phyloP scores from a whole-genome alignment of 805 yeast genomes.

The Ogataea ramenticola region DNA sequence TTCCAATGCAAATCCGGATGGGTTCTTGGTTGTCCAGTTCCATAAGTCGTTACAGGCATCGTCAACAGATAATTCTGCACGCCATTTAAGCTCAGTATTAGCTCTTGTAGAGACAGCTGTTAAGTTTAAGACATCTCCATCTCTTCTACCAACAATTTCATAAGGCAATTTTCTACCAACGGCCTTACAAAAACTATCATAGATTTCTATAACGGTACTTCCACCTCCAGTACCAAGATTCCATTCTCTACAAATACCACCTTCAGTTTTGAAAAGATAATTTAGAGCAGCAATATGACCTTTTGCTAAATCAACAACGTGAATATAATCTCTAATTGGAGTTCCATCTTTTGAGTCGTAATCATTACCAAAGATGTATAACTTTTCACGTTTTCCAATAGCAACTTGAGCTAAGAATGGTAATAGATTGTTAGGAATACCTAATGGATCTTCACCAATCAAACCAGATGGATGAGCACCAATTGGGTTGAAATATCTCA shows the following conservation, averaged over 20 bases:
- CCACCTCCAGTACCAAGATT: constrained; percentile 79
- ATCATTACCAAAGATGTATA: constrained; percentile 66
- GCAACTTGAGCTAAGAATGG: constrained; percentile 79
- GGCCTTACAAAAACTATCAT: constrained; percentile 55
- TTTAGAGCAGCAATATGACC: constrained; percentile 71
- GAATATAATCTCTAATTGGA: constrained; percentile 76
- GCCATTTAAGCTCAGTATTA: constrained; percentile 58
- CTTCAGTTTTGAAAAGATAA: constrained; percentile 31
- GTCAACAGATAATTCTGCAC: constrained; percentile 45
- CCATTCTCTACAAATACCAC: constrained; percentile 68
- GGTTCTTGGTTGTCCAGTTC: constrained; percentile 70
- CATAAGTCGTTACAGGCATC: constrained; percentile 68
- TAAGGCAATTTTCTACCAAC: constrained; percentile 59
- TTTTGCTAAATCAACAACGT: constrained; percentile 70
- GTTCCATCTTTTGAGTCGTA: constrained; percentile 71
- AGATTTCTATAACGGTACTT: constrained; percentile 68
- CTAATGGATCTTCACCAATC: constrained; percentile 76
- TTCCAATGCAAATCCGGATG: constrained; percentile 44
- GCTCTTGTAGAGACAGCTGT: constrained; percentile 65
- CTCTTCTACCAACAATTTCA: constrained; percentile 59
- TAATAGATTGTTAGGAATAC: constrained; percentile 68
- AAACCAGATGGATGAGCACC: constrained; percentile 82
- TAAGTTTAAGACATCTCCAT: constrained; percentile 70
- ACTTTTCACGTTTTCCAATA: constrained; percentile 57
- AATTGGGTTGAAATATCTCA: constrained; percentile 77